phyloP scores from a whole-genome alignment of 495 filamentous ascomycete genomes.

The Lasiosphaeria hispida region DNA sequence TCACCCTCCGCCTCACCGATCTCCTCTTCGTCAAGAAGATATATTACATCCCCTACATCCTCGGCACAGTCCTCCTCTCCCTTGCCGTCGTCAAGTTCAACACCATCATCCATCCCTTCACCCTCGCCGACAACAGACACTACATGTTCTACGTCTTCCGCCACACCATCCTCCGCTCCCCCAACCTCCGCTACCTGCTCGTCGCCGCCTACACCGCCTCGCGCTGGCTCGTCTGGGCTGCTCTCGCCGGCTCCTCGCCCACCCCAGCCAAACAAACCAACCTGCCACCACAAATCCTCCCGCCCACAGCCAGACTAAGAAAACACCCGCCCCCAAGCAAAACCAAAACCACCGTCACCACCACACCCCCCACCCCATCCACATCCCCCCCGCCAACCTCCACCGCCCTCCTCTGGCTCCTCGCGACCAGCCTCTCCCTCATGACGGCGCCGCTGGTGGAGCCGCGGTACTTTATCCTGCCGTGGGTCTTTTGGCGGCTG shows the following conservation, averaged over 20 bases:
- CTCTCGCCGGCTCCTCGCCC: conserved; percentile 20
- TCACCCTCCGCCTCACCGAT: neutral
- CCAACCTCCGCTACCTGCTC: conserved; percentile 63
- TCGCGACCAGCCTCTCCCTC: conserved; percentile 70
- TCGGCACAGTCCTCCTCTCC: conserved; percentile 31
- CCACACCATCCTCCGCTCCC: conserved; percentile 66
- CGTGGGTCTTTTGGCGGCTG: conserved; percentile 91
- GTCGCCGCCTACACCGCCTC: conserved; percentile 53
- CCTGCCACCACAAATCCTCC: too few species aligned
- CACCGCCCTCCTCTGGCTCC: conserved; percentile 62
- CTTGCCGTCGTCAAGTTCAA: conserved; percentile 66
- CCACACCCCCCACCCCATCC: neutral
- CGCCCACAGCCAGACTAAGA: too few species aligned
- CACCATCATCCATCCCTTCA: conserved; percentile 94
- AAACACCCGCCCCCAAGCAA: too few species aligned
- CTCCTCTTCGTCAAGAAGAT: conserved; percentile 17
- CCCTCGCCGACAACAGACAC: conserved; percentile 92
- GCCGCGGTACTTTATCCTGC: conserved; percentile 89
- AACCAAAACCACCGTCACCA: neutral
- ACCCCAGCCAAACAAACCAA: neutral
- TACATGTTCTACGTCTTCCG: conserved; percentile 97
- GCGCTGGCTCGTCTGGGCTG: conserved; percentile 62
- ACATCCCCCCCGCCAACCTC: conserved; percentile 30
- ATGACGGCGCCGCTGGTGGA: conserved; percentile 90
- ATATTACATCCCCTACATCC: conserved; percentile 23